A percentile compares a stretch with the other conserved stretches of the same genome.
Conservation (phyloP, 176 grass and related monocot species). For the Poa pratensis region DNA sequence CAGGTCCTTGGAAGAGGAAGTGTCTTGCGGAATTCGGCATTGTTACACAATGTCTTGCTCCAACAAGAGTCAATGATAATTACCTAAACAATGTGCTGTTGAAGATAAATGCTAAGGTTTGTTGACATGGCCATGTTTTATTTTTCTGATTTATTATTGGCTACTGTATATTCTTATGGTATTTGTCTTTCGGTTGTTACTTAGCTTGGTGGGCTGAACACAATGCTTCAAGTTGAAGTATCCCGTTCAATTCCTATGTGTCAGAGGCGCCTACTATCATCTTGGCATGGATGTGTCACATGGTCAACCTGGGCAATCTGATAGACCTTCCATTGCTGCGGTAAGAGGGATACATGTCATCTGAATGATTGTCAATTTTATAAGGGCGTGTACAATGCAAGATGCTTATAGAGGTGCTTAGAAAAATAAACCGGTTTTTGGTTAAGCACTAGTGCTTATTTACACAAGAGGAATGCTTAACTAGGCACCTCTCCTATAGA, state of each 20-base stretch:
- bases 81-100: conserved; percentile 84
- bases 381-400: too few species aligned
- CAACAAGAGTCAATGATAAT: conserved; percentile 77
- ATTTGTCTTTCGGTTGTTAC: conserved; percentile 5
- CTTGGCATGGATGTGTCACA: conserved; percentile 95
- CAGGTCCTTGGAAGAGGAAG: conserved; percentile 96
- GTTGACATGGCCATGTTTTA: neutral
- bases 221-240: conserved; percentile 67
- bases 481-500: too few species aligned
- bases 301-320: conserved; percentile 77
- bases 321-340: conserved; percentile 86
- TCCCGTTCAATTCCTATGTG: conserved; percentile 59
- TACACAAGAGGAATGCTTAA: too few species aligned
- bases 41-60: conserved; percentile 86
- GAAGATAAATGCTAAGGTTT: conserved; percentile 97
- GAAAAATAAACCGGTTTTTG: too few species aligned
- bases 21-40: conserved; percentile 95
- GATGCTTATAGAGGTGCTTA: too few species aligned
- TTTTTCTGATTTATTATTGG: conserved; percentile 23
- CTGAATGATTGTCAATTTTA: conserved; percentile 18
- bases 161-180: neutral
- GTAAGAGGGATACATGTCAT: conserved; percentile 45
- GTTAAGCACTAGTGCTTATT: too few species aligned
- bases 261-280: conserved; percentile 76
- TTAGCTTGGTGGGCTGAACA: conserved; percentile 90